phyloP scores from a whole-genome alignment of 2,329 filamentous ascomycete genomes.

The Pseudogymnoascus sp. region DNA sequence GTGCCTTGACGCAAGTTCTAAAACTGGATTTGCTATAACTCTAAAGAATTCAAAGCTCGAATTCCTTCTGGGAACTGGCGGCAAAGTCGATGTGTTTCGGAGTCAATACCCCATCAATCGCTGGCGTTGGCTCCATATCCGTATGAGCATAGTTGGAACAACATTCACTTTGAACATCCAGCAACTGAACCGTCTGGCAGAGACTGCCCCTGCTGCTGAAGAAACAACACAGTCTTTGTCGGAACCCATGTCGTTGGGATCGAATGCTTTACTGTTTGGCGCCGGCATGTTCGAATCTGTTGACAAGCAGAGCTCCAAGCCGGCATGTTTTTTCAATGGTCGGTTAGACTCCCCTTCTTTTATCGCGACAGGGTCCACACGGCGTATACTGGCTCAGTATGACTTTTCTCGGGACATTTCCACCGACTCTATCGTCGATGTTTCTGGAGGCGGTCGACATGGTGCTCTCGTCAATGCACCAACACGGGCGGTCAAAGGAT shows the following conservation, averaged over 20 bases:
- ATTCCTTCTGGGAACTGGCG: neutral
- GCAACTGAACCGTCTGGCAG: slow-evolving; percentile 12
- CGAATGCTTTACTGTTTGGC: slow-evolving; percentile 7
- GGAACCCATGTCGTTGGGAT: neutral
- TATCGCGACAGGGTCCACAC: slow-evolving; percentile 8
- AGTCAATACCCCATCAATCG: slow-evolving; percentile 8
- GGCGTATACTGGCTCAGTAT: slow-evolving; percentile 14
- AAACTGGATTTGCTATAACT: slow-evolving; percentile 10
- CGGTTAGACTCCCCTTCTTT: slow-evolving; percentile 18
- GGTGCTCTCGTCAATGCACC: slow-evolving; percentile 29
- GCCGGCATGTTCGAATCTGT: slow-evolving; percentile 11
- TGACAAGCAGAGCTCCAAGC: neutral
- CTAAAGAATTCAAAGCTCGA: neutral
- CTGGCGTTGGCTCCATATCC: slow-evolving; percentile 13
- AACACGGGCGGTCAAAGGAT: slow-evolving; percentile 27
- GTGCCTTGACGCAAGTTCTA: slow-evolving; percentile 1
- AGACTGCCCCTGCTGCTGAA: neutral
- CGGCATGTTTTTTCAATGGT: slow-evolving; percentile 18
- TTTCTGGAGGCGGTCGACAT: slow-evolving; percentile 22
- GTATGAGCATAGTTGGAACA: slow-evolving; percentile 10
- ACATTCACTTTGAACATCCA: slow-evolving; percentile 9
- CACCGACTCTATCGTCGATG: slow-evolving; percentile 22
- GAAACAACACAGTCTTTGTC: neutral
- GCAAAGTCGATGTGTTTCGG: neutral
- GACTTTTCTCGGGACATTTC: slow-evolving; percentile 22